A percentile compares a stretch with the other conserved stretches of the same genome.
Conservation (phyloP, 176 grass and related monocot genomes). For the Otatea glauca region DNA sequence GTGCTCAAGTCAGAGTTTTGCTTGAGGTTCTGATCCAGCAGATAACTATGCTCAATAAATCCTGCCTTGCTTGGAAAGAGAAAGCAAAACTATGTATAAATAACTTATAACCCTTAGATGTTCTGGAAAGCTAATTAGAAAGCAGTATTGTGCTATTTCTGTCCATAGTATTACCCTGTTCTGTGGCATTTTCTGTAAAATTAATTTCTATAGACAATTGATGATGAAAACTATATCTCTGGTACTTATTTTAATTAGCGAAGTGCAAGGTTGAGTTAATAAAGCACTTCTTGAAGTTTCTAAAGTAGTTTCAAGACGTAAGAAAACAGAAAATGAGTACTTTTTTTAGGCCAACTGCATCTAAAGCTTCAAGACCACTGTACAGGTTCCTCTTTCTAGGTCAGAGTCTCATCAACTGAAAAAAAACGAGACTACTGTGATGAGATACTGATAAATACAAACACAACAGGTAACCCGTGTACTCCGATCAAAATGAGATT, state of each 20-base stretch:
- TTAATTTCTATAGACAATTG: not conserved
- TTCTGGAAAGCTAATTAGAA: slow-evolving; percentile 18
- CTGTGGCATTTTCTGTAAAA: not conserved
- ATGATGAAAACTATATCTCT: not conserved
- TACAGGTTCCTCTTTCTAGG: not conserved
- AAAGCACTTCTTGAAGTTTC: slow-evolving; percentile 11
- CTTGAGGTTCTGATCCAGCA: not conserved
- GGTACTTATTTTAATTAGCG: not conserved
- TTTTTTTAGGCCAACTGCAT: not conserved
- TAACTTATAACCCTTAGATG: not conserved
- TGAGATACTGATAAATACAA: not conserved
- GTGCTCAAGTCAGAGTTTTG: not conserved
- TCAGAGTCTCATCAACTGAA: not conserved
- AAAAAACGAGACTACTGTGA: slow-evolving; percentile 11
- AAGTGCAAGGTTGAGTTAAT: not conserved
- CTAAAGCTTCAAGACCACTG: not conserved
- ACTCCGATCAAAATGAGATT: not conserved
- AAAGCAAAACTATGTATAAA: not conserved
- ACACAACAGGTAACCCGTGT: not conserved
- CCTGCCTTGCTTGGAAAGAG: not conserved
- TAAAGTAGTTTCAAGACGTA: not conserved
- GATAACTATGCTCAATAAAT: slow-evolving; percentile 15
- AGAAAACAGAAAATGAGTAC: slow-evolving; percentile 9
- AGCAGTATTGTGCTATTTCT: not conserved
- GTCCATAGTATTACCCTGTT: not conserved